Evolutionary conservation across 1,139 yeast genomes (phyloP), one percentile per base, ranked within the genome.

Genomic region (Hanseniaspora gamundiae): DNA sequence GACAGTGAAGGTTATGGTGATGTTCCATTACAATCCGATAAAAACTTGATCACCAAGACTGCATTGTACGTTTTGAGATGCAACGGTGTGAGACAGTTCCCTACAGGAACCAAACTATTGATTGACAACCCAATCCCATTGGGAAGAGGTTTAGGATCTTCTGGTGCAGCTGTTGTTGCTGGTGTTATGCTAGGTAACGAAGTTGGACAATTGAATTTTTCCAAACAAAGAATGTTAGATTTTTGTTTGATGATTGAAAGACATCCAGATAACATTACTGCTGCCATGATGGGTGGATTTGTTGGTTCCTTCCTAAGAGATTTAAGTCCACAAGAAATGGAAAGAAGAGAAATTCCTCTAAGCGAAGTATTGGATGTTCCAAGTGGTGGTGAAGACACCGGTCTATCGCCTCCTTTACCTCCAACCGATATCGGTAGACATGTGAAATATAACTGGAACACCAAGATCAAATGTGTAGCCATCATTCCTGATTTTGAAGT

Each of bases 211-310:
- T 68, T 91, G 40, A 77, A 75, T 1, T 75, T 86, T 50, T 68
- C 80, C 45, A 88, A 83, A 62, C 79, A 76, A 53, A 72, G 98
- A 54, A 73, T 91, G 78, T 71, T 91, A 57, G 98, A 91, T 65
- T 91, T 84, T 68, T 86, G 96, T 62, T 72, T 91, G 53, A 84
- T 91, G 88, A 88, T 91, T 55, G 98, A 91, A 67, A 78, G 97
- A 60, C 98, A 91, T 58, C 98, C 98, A 29, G 98, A 91, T 64
- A 91, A 91, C 63, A 88, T 91, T 57, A 88, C 96, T 20, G 98
- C 98, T 30, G 95, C 98, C 39, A 86, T 91, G 95, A 80, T 88
- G 77, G 98, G 98, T 47, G 97, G 98, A 4, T 91, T 91, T 63
- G 94, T 88, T 35, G 98, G 98, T 31, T 85, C 95, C 1, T 91